These are phyloP conservation scores for Echium plantagineum DNA, from an alignment of 257 asterid genomes.

Conservation along the genomic window DNA sequence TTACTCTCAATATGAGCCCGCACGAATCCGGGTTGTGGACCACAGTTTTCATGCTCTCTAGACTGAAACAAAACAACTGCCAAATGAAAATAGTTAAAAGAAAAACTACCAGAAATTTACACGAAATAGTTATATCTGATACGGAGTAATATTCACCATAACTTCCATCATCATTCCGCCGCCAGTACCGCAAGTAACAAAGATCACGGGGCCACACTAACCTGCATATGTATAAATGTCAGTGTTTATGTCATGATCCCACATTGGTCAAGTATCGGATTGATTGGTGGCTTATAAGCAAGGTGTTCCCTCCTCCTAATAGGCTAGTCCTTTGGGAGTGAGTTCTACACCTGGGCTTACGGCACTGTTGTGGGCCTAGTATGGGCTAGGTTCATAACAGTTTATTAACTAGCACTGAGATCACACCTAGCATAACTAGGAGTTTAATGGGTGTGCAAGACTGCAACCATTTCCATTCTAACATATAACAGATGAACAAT, in stretches of 20 bases:
- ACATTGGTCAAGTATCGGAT: too few species aligned
- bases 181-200: slow-evolving; percentile 98
- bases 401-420: neutral
- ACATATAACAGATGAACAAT: neutral
- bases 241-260: too few species aligned
- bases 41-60: slow-evolving; percentile 87
- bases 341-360: too few species aligned
- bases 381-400: too few species aligned
- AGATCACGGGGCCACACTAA: slow-evolving; percentile 96
- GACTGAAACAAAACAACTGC: slow-evolving; percentile 95
- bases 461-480: neutral
- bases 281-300: too few species aligned
- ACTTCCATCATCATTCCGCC: slow-evolving; percentile 96
- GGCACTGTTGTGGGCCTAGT: too few species aligned
- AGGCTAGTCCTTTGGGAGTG: too few species aligned
- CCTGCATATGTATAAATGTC: slow-evolving; percentile 22
- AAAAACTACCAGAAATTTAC: neutral
- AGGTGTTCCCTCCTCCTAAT: too few species aligned
- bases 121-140: neutral
- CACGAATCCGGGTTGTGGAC: slow-evolving; percentile 84
- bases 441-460: neutral
- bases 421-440: neutral
- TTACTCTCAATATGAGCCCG: slow-evolving; percentile 92
- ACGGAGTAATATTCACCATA: slow-evolving; percentile 41
- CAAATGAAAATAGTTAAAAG: slow-evolving; percentile 4